A percentile compares a stretch with the other conserved stretches of the same genome.
phyloP scores from a whole-genome alignment of 2,329 filamentous ascomycete species.

The Pseudopithomyces maydicus region DNA sequence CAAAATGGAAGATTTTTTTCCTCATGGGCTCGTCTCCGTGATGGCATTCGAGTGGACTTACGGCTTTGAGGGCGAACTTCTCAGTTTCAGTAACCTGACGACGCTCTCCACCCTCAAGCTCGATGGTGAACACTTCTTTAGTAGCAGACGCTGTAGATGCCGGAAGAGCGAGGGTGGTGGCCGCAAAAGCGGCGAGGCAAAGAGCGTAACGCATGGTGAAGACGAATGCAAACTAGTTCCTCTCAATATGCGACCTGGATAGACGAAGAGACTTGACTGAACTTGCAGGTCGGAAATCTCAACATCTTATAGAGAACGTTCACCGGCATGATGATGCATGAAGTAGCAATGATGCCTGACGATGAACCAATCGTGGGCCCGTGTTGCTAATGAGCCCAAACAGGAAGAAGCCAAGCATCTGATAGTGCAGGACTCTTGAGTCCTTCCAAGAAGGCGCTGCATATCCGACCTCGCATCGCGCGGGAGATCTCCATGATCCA shows the following conservation, averaged over 20 bases:
- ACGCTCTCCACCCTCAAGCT: conserved; percentile 76
- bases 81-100: conserved; percentile 86
- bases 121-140: conserved; percentile 67
- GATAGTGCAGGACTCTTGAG: conserved; percentile 1
- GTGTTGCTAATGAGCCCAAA: neutral
- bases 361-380: neutral
- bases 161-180: conserved; percentile 3
- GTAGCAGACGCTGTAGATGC: neutral
- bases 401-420: conserved; percentile 6
- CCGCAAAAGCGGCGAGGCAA: conserved; percentile 4
- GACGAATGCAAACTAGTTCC: neutral
- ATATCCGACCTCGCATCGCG: neutral
- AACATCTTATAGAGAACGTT: neutral
- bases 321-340: too few species aligned
- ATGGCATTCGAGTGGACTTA: conserved; percentile 49
- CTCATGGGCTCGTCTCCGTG: too few species aligned
- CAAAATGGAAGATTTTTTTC: too few species aligned
- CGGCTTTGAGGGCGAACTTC: conserved; percentile 84
- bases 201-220: conserved; percentile 2
- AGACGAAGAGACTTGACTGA: too few species aligned
- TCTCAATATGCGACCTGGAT: too few species aligned
- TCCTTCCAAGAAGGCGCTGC: conserved; percentile 7
- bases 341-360: neutral
- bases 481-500: conserved; percentile 6
- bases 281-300: neutral